Conservation (phyloP, 805 yeast genomes). For the Pichia nanzhaoensis region DNA sequence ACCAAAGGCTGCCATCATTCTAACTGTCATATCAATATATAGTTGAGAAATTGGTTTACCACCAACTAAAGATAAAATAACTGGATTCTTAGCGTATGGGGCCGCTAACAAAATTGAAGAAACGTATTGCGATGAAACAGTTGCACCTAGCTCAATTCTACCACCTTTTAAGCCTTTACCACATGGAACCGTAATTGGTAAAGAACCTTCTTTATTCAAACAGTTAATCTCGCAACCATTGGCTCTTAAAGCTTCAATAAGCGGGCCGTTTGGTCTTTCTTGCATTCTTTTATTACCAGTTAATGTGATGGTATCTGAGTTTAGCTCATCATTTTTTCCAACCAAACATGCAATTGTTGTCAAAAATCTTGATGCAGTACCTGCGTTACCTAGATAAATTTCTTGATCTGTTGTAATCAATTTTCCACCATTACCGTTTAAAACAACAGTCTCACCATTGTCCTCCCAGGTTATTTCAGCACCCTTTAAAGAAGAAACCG, state of each 20-base stretch:
- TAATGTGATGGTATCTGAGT: constrained; percentile 45
- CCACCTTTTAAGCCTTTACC: constrained; percentile 81
- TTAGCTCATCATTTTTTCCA: constrained; percentile 32
- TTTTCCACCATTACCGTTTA: constrained; percentile 80
- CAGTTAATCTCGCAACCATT: constrained; percentile 77
- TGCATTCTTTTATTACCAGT: constrained; percentile 98
- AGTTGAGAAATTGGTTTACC: constrained; percentile 96
- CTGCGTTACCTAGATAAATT: constrained; percentile 92
- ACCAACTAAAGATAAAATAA: constrained; percentile 82
- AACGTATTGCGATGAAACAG: constrained; percentile 95
- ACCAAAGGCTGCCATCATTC: constrained; percentile 91
- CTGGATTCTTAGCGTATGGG: constrained; percentile 86
- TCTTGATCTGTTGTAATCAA: constrained; percentile 56
- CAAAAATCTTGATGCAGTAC: constrained; percentile 93
- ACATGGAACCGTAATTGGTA: constrained; percentile 71
- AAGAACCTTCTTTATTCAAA: constrained; percentile 67
- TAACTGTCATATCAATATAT: constrained; percentile 95
- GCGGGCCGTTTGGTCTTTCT: constrained; percentile 93
- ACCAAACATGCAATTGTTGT: constrained; percentile 90
- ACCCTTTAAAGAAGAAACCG: constrained; percentile 71
- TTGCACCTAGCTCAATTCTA: constrained; percentile 86
- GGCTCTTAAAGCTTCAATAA: constrained; percentile 79
- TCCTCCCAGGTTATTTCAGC: constrained; percentile 80
- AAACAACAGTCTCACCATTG: constrained; percentile 81
- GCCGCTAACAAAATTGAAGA: constrained; percentile 96